Percentiles rank a stretch among this genome's conserved stretches.
These are phyloP conservation scores for Sherardia arvensis DNA, from an alignment of 257 asterid genomes.

Conservation along the genomic window DNA sequence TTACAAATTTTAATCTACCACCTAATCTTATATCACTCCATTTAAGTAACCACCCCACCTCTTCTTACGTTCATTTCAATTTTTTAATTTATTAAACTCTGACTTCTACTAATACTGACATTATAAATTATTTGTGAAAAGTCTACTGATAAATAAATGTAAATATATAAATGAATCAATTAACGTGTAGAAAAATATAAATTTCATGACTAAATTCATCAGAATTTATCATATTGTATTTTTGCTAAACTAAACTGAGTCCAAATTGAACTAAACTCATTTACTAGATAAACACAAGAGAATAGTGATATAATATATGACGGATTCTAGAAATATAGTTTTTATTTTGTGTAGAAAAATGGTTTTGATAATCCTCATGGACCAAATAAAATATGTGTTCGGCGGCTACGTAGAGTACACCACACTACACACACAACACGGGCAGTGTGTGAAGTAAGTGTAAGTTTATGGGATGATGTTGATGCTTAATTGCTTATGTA, in stretches of 20 bases:
- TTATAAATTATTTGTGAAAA: too few relatives aligned
- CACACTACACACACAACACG: conserved; percentile 1
- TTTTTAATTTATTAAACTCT: neutral
- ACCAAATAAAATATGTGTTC: neutral
- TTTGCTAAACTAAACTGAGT: too few relatives aligned
- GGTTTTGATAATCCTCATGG: neutral
- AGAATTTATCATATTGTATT: too few relatives aligned
- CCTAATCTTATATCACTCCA: neutral
- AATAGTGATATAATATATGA: too few relatives aligned
- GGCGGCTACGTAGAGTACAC: neutral
- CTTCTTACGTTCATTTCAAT: neutral
- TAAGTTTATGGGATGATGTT: conserved; percentile 2
- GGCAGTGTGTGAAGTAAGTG: conserved; percentile 4
- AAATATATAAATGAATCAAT: too few relatives aligned
- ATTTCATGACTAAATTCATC: too few relatives aligned
- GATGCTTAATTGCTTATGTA: neutral
- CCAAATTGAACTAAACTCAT: too few relatives aligned
- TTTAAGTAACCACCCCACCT: neutral
- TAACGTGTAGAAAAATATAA: too few relatives aligned
- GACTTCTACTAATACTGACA: too few relatives aligned
- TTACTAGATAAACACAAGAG: too few relatives aligned
- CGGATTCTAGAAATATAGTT: neutral
- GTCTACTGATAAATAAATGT: too few relatives aligned
- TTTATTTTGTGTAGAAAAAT: neutral
- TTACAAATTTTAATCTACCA: neutral